These are phyloP conservation scores for Rachicladosporium sp. DNA, from an alignment of 2,329 filamentous ascomycete species.

Conservation along the genomic window DNA sequence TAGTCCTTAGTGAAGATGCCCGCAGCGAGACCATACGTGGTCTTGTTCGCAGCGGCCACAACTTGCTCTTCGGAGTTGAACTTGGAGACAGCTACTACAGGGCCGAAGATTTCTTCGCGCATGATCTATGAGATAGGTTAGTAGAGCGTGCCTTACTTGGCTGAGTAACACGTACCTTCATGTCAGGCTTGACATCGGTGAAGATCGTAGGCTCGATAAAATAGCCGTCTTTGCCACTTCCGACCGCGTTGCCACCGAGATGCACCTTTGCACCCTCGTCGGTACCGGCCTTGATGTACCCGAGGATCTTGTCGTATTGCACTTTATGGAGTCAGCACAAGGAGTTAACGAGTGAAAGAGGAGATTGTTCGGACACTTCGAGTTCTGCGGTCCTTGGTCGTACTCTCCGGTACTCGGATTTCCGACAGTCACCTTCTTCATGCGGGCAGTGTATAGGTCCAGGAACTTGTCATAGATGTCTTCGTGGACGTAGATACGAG, in stretches of 20 bases:
- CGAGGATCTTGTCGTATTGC: conserved; percentile 53
- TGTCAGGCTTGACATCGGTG: conserved; percentile 26
- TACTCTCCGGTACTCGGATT: conserved; percentile 54
- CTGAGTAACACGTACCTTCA: conserved; percentile 23
- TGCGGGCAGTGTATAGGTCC: conserved; percentile 44
- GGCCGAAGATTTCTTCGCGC: conserved; percentile 32
- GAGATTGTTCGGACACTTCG: conserved; percentile 53
- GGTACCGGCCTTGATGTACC: conserved; percentile 44
- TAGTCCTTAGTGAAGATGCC: conserved; percentile 31
- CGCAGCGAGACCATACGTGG: conserved; percentile 29
- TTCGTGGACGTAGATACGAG: conserved; percentile 41
- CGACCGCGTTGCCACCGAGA: conserved; percentile 9
- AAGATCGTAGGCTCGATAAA: conserved; percentile 8
- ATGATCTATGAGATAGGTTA: conserved; percentile 3
- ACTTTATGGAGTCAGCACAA: conserved; percentile 9
- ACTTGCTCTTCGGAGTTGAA: conserved; percentile 30
- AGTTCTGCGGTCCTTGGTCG: conserved; percentile 58
- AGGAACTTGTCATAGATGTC: conserved; percentile 50
- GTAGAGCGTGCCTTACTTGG: not conserved
- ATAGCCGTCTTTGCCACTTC: conserved; percentile 6
- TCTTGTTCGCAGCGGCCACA: conserved; percentile 28
- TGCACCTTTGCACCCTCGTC: conserved; percentile 9
- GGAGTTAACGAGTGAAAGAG: conserved; percentile 29
- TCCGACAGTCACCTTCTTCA: conserved; percentile 48
- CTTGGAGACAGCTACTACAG: conserved; percentile 28